phyloP scores from a whole-genome alignment of 495 filamentous ascomycete species.

The Penicillium crystallinum region DNA sequence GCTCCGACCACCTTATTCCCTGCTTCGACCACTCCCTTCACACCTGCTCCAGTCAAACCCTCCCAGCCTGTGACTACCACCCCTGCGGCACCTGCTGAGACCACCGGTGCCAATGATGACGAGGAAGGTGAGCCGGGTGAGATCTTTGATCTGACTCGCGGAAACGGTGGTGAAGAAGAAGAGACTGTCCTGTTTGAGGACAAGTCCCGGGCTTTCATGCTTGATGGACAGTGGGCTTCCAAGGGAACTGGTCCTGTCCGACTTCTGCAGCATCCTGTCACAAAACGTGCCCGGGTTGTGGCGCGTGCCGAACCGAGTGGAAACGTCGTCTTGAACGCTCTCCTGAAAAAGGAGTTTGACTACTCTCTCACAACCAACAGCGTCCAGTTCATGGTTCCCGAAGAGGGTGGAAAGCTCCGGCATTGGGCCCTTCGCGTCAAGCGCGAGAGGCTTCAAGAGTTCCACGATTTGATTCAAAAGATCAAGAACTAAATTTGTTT shows the following conservation, averaged over 20 bases:
- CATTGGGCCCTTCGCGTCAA: slow-evolving; percentile 64
- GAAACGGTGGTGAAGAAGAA: slow-evolving; percentile 65
- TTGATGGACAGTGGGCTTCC: slow-evolving; percentile 45
- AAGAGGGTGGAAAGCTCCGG: slow-evolving; percentile 48
- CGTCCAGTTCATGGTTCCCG: slow-evolving; percentile 51
- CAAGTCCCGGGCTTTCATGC: slow-evolving; percentile 57
- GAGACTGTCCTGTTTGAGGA: slow-evolving; percentile 60
- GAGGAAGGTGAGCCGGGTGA: slow-evolving; percentile 49
- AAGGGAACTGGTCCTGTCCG: slow-evolving; percentile 62
- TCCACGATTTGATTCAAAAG: slow-evolving; percentile 27
- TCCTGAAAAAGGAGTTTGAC: slow-evolving; percentile 50
- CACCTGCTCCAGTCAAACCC: slow-evolving; percentile 44
- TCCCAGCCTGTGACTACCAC: slow-evolving; percentile 16
- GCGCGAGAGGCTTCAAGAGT: slow-evolving; percentile 40
- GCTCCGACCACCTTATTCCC: slow-evolving; percentile 19
- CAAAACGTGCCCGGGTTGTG: slow-evolving; percentile 57
- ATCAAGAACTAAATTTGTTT: slow-evolving; percentile 20
- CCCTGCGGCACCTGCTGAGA: slow-evolving; percentile 24
- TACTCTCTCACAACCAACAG: slow-evolving; percentile 54
- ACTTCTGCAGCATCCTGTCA: slow-evolving; percentile 61
- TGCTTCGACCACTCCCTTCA: slow-evolving; percentile 25
- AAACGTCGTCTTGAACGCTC: slow-evolving; percentile 62
- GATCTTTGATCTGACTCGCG: slow-evolving; percentile 54
- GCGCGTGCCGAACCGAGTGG: slow-evolving; percentile 66
- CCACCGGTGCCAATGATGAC: slow-evolving; percentile 48